Base-by-base conservation (phyloP, 768 basidiomycete genomes). In the Tulasnella calospora region DNA sequence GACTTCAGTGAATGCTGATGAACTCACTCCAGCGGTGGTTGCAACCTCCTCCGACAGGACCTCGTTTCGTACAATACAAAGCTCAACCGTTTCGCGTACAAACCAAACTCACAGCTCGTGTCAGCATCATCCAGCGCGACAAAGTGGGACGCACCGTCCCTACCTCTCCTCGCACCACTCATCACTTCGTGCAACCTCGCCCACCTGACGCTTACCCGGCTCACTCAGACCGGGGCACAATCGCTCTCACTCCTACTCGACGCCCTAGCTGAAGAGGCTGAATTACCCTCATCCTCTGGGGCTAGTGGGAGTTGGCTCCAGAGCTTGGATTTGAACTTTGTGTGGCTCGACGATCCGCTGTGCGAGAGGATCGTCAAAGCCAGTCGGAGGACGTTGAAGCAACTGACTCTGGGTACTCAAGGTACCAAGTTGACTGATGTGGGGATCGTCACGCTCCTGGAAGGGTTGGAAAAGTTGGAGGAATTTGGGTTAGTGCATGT, bases 321-420 rank as follows among this genome's bases (percentile, higher is more conserved):
- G 73, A 80, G 81, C 30, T 78, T 86, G n/a, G 71, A 38, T 51
- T 76, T 86, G 55, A 83, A 86, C 80, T 84, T 86, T 71, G 81
- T 86, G 33, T 86, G 85, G 86, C 80, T 86, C 76, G 86, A 86
- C 80, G 86, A 86, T 79, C 69, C 79, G 30, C 78, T 86, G 21
- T 86, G 86, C 79, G 82, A 85, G 38, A 82, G 80, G 73, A 82
- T 86, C 33, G 84, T 81, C 40, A 78, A 80, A 36, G 84, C 84
- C n/a, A 10, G 30, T 40, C 83, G 84, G 40, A 77, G 81, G 71
- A 83, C 82, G 74, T 77, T 86, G 27, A 82, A 82, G 72, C 81
- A 80, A 36, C 74, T 86, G 67, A 82, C 76, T n/a, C 73, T 86
- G 7, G 83, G 83, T 17, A 85, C 86, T 12, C 82, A 79, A 36